These are phyloP conservation scores for Macroventuria anomochaeta DNA, from an alignment of 2,329 filamentous ascomycete genomes.

Conservation along the genomic window DNA sequence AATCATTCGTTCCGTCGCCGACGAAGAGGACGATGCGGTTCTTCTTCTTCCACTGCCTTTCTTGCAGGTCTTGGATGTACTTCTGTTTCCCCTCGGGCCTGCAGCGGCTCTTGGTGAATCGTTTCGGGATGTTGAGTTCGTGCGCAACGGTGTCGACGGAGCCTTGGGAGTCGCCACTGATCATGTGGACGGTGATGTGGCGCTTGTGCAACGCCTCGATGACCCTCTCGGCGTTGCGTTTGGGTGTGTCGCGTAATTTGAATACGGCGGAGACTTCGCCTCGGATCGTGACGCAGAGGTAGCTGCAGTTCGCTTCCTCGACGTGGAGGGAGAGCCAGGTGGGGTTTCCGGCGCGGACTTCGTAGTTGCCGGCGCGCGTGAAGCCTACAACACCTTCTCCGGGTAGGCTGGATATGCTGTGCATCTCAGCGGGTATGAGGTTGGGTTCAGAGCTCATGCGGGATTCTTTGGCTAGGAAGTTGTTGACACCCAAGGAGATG, in stretches of 20 bases:
- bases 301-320: slow-evolving; percentile 38
- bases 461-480: slow-evolving; percentile 15
- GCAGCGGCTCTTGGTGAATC: slow-evolving; percentile 54
- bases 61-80: slow-evolving; percentile 54
- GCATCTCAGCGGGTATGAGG: slow-evolving; percentile 21
- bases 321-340: slow-evolving; percentile 53
- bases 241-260: slow-evolving; percentile 57
- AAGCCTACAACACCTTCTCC: slow-evolving; percentile 54
- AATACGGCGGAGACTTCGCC: slow-evolving; percentile 55
- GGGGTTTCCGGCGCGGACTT: slow-evolving; percentile 56
- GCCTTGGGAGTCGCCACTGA: slow-evolving; percentile 62
- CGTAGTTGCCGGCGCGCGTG: slow-evolving; percentile 24
- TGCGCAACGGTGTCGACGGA: slow-evolving; percentile 59
- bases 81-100: slow-evolving; percentile 62
- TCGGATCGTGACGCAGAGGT: slow-evolving; percentile 46
- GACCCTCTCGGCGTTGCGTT: slow-evolving; percentile 59
- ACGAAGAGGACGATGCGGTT: slow-evolving; percentile 67
- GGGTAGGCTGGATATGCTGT: slow-evolving; percentile 47
- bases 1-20: slow-evolving; percentile 82
- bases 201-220: slow-evolving; percentile 58
- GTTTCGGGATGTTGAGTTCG: slow-evolving; percentile 43
- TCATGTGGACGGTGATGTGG: slow-evolving; percentile 60
- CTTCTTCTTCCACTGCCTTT: neutral
- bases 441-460: slow-evolving; percentile 3
- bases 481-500: slow-evolving; percentile 57